phyloP scores from a whole-genome alignment of 1,139 yeast genomes.

The Lodderomyces orthopsilosis region DNA sequence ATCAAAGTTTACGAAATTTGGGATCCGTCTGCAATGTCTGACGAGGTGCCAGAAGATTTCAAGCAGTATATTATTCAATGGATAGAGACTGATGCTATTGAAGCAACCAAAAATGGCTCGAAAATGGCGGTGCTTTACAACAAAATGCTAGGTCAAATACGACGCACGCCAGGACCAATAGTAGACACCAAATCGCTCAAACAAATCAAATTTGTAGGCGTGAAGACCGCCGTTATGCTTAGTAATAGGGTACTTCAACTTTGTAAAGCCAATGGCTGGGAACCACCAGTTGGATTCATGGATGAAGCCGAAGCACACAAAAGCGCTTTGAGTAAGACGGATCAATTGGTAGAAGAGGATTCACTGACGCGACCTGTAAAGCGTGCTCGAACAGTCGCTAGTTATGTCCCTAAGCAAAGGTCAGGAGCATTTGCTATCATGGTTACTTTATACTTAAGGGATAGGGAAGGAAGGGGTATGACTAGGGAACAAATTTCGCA shows the following conservation, averaged over 20 bases:
- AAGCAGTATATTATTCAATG: slow-evolving; percentile 27
- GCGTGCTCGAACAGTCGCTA: slow-evolving; percentile 19
- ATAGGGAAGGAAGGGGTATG: slow-evolving; percentile 49
- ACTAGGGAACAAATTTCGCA: slow-evolving; percentile 58
- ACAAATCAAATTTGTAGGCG: slow-evolving; percentile 58
- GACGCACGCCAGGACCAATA: slow-evolving; percentile 40
- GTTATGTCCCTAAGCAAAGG: slow-evolving; percentile 71
- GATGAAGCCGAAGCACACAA: slow-evolving; percentile 10
- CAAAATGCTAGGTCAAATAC: slow-evolving; percentile 48
- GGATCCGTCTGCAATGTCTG: background rate
- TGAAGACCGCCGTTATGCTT: slow-evolving; percentile 52
- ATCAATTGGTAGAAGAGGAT: slow-evolving; percentile 1
- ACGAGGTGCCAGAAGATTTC: slow-evolving; percentile 8
- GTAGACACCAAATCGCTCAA: slow-evolving; percentile 50
- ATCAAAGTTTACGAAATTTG: background rate
- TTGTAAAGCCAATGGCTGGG: slow-evolving; percentile 43
- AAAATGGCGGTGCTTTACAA: slow-evolving; percentile 45
- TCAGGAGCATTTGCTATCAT: slow-evolving; percentile 89
- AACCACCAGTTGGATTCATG: slow-evolving; percentile 37
- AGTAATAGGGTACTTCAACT: slow-evolving; percentile 38
- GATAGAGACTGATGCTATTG: slow-evolving; percentile 50
- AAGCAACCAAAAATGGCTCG: slow-evolving; percentile 39
- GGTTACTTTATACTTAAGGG: slow-evolving; percentile 57
- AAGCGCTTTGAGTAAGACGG: slow-evolving; percentile 12
- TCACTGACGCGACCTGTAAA: slow-evolving; percentile 19